Base-by-base conservation (phyloP, 805 yeast genomes). In the Candida namnaoensis region DNA sequence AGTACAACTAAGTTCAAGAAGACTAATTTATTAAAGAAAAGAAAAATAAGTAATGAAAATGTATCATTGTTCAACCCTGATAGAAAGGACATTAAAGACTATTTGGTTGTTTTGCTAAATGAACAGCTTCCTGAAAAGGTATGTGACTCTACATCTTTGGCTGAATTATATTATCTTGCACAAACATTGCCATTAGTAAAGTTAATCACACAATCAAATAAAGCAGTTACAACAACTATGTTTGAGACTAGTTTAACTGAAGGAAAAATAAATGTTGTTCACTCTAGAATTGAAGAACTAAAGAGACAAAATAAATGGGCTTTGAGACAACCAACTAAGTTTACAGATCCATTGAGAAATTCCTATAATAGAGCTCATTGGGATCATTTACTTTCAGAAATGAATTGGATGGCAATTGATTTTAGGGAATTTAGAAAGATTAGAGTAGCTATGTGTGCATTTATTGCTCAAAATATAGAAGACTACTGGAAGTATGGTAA, bases 241-340 rank as follows among this genome's bases (percentile, higher is more conserved):
- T 93, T 78, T 62, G 95, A 88, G 54, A 76, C 83, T 52, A 86
- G 95, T 0, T 65, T 90, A 32, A 74, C 87, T 12, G 99, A 93
- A 56, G 96, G 96, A 4, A 84, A 90, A 56, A 80, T 91, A 3
- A 86, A 95, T 0, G 96, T 88, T 10, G 78, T 88, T 15, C 84
- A 88, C 52, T 83, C 95, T 2, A 71, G 98, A 46, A 90, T 93
- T 38, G 98, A 91, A 55, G 98, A 91, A 58, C 69, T 93, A 47
- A 87, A 88, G 58, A 69, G 95, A 38, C 82, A 82, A 44, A 84
- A 86, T 2, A 80, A 85, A 52, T 93, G 99, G 98, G 82, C 95
- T 23, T 66, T 93, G 41, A 71, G 95, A 41, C 99, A 93, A 58
- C 95, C 95, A 0, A 68, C 73, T 40, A 72, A 75, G 47, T 82